Evolutionary conservation across 2,329 filamentous ascomycete species (phyloP).

Genomic region (Fusarium odoratissimum): DNA sequence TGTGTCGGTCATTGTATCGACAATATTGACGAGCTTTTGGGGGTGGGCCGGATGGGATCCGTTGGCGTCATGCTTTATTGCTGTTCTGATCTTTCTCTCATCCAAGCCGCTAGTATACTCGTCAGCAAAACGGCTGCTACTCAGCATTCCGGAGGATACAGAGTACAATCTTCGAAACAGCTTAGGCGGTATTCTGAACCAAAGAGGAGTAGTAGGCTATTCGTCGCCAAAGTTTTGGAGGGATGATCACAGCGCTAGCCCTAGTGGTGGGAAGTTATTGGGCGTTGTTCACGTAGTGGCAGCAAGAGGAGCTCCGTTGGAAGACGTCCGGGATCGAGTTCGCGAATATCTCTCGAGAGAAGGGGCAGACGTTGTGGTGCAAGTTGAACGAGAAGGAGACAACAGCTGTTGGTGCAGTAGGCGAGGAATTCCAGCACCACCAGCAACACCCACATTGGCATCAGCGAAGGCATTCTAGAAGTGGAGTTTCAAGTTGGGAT

Average conservation of each 20-base stretch:
- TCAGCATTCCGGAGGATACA: constrained; percentile 84
- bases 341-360: constrained; percentile 75
- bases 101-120: constrained; percentile 88
- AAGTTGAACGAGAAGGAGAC: constrained; percentile 89
- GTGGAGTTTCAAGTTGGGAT: constrained; percentile 20
- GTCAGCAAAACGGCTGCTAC: constrained; percentile 82
- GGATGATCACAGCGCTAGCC: constrained; percentile 70
- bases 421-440: constrained; percentile 44
- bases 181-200: constrained; percentile 81
- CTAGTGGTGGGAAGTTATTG: constrained; percentile 67
- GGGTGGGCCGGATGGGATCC: constrained; percentile 97
- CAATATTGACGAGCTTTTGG: constrained; percentile 84
- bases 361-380: constrained; percentile 84
- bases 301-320: constrained; percentile 75
- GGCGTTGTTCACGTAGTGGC: constrained; percentile 91
- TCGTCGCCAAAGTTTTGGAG: constrained; percentile 93
- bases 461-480: constrained; percentile 50
- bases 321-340: constrained; percentile 86
- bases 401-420: constrained; percentile 67
- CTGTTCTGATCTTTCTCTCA: constrained; percentile 91
- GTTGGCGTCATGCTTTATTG: constrained; percentile 92
- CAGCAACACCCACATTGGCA: constrained; percentile 47
- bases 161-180: constrained; percentile 92
- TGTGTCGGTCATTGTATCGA: constrained; percentile 93
- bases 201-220: constrained; percentile 88